A percentile compares a stretch with the other conserved stretches of the same genome.
phyloP scores from a whole-genome alignment of 2,329 filamentous ascomycete genomes.

The Ophiostoma tasmaniense region DNA sequence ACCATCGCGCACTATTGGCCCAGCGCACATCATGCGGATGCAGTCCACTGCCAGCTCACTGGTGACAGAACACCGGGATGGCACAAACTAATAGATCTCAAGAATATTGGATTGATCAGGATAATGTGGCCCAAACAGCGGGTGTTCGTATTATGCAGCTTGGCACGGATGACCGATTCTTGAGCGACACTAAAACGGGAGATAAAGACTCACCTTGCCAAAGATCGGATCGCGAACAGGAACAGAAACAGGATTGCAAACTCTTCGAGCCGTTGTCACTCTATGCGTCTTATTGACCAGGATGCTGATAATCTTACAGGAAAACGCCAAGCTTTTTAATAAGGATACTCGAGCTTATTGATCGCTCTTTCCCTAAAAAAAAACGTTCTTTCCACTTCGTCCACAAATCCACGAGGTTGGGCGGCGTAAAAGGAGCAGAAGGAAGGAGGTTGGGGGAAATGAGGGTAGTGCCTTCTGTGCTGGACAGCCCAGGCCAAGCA shows the following conservation, averaged over 20 bases:
- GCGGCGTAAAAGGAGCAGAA: conserved; percentile 4
- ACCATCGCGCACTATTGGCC: not conserved
- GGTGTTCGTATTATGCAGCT: not conserved
- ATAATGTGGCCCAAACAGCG: not conserved
- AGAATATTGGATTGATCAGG: not conserved
- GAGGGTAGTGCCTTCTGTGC: conserved; percentile 3
- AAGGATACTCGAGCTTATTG: not conserved
- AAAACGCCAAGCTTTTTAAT: not conserved
- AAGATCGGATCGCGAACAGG: not conserved
- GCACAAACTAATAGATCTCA: not conserved
- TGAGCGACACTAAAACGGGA: not conserved
- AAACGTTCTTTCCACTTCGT: not conserved
- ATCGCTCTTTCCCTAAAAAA: not conserved
- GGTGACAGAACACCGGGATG: not conserved
- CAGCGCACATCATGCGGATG: not conserved
- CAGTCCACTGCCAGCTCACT: not conserved
- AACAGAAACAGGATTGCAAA: not conserved
- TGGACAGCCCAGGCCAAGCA: conserved; percentile 7
- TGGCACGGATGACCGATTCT: not conserved
- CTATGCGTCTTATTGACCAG: not conserved
- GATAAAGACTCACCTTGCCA: not conserved
- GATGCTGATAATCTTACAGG: not conserved
- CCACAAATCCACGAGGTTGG: conserved; percentile 16
- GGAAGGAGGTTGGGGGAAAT: conserved; percentile 16
- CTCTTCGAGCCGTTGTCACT: not conserved